phyloP scores from a whole-genome alignment of 139 green algal genomes.

The Ettlia oleoabundans region DNA sequence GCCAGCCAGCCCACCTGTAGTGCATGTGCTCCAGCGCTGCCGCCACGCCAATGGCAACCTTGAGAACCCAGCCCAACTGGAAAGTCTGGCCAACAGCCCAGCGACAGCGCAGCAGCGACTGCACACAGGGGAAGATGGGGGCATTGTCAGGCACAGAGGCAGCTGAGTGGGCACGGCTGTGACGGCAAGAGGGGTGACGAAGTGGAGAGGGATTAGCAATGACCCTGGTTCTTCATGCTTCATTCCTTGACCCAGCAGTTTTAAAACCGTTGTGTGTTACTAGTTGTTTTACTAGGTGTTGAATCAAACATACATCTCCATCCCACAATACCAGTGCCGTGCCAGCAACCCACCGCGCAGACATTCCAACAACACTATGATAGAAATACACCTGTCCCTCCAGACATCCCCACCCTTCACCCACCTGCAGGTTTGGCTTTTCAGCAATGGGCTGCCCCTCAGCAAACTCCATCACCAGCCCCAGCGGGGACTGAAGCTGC shows the following conservation, averaged over 20 bases:
- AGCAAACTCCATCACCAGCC: slow-evolving; percentile 67
- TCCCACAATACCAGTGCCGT: no score
- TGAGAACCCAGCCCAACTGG: slow-evolving; percentile 43
- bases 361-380: neutral
- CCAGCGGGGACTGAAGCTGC: slow-evolving; percentile 47
- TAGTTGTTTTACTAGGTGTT: no score
- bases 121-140: neutral
- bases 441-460: slow-evolving; percentile 60
- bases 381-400: neutral
- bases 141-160: neutral
- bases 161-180: neutral
- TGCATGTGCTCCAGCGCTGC: slow-evolving; percentile 62
- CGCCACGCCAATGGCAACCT: slow-evolving; percentile 42
- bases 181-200: no score
- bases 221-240: no score
- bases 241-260: no score
- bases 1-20: neutral
- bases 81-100: slow-evolving; percentile 57
- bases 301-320: no score
- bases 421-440: slow-evolving; percentile 65
- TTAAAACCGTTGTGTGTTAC: no score
- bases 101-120: slow-evolving; percentile 51
- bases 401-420: neutral
- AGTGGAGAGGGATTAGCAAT: no score
- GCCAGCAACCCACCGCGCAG: no score